Evolutionary conservation across 176 grass and related monocot species (phyloP).

Genomic region (Olyra latifolia): DNA sequence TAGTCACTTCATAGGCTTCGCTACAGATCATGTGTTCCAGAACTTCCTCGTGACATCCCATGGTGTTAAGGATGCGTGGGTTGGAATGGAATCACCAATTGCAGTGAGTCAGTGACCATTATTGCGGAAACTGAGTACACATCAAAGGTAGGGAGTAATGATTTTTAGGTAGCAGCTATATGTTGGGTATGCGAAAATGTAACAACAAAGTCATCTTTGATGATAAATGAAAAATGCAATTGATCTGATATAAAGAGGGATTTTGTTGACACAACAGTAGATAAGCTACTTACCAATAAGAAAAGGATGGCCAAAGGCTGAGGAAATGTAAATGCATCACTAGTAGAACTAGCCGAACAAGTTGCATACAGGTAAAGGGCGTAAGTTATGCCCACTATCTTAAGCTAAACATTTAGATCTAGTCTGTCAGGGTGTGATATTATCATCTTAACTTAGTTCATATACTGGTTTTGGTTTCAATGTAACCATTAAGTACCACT

Average conservation of each 20-base stretch:
- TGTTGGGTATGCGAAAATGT: not conserved
- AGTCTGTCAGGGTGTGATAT: not conserved
- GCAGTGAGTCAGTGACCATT: not conserved
- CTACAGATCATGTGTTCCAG: not conserved
- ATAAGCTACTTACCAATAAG: not conserved
- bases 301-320: not conserved
- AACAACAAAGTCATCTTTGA: not conserved
- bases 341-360: not conserved
- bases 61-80: not conserved
- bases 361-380: not conserved
- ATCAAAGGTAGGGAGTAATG: not conserved
- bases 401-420: not conserved
- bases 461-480: not conserved
- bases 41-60: not conserved
- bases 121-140: not conserved
- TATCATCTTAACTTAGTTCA: not conserved
- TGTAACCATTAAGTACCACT: not conserved
- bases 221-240: not conserved
- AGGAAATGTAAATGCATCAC: not conserved
- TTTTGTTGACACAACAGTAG: not conserved
- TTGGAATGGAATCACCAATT: conserved; percentile 17
- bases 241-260: not conserved
- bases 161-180: not conserved
- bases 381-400: not conserved
- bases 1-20: not conserved